Conservation (phyloP, 1,139 yeast species). For the Pichia sp. region DNA sequence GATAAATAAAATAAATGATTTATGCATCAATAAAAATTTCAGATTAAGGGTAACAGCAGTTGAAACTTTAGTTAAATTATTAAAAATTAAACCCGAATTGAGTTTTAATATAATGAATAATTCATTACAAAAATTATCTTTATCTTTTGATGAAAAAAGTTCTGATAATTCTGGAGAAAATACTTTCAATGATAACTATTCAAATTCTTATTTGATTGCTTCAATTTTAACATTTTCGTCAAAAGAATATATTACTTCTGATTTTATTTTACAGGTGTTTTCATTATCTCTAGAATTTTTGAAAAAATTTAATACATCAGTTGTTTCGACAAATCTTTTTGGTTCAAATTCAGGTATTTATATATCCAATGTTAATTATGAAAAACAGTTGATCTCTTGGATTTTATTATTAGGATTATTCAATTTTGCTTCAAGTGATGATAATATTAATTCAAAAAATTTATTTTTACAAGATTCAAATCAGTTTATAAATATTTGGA, state of each 20-base stretch:
- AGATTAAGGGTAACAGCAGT: slow-evolving; percentile 34
- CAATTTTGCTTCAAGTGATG: slow-evolving; percentile 38
- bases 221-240: slow-evolving; percentile 27
- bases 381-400: slow-evolving; percentile 57
- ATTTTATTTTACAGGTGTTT: slow-evolving; percentile 32
- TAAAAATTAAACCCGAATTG: slow-evolving; percentile 29
- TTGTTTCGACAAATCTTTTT: slow-evolving; percentile 28
- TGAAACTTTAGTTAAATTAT: slow-evolving; percentile 26
- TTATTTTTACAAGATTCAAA: slow-evolving; percentile 52
- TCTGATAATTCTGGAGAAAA: slow-evolving; percentile 22
- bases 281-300: slow-evolving; percentile 29
- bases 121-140: slow-evolving; percentile 31
- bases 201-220: slow-evolving; percentile 27
- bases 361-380: slow-evolving; percentile 37
- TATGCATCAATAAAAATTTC: slow-evolving; percentile 32
- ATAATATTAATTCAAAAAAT: slow-evolving; percentile 51
- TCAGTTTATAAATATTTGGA: slow-evolving; percentile 76
- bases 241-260: slow-evolving; percentile 29
- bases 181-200: slow-evolving; percentile 26
- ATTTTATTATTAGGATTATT: slow-evolving; percentile 69
- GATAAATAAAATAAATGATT: slow-evolving; percentile 25
- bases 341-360: slow-evolving; percentile 34
- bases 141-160: slow-evolving; percentile 23
- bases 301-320: slow-evolving; percentile 34
- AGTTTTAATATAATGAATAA: slow-evolving; percentile 27